Evolutionary conservation across 73 alveolate species (phyloP).

Genomic region (Paramecium pentaurelia): DNA sequence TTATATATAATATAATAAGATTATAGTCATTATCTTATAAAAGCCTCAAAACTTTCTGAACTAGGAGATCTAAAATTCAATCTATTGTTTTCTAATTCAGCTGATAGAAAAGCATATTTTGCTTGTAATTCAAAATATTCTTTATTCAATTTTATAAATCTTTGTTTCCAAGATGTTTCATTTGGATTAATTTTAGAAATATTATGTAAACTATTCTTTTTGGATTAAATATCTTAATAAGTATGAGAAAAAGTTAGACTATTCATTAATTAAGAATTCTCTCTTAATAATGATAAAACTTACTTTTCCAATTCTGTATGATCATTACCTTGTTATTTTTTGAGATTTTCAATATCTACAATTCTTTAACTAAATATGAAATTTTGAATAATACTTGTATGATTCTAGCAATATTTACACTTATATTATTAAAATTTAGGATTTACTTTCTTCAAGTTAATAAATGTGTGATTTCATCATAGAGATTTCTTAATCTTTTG

Average conservation of each 20-base stretch:
- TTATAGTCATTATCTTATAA: not conserved
- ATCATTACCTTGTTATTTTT: not conserved
- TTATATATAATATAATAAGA: no score
- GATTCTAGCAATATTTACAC: not conserved
- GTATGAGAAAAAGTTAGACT: no score
- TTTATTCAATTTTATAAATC: not conserved
- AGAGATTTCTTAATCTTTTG: not conserved
- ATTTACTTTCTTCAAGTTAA: not conserved
- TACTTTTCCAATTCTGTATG: not conserved
- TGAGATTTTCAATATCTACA: not conserved
- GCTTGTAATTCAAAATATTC: not conserved
- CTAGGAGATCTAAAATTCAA: not conserved
- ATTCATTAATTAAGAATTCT: not conserved
- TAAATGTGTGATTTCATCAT: not conserved
- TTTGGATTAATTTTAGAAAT: not conserved
- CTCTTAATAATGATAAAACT: not conserved
- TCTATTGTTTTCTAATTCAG: not conserved
- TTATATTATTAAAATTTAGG: not conserved
- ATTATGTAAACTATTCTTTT: no score
- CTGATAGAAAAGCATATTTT: not conserved
- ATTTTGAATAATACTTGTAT: not conserved
- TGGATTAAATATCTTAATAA: no score
- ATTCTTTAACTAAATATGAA: not conserved
- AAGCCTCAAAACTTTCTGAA: not conserved
- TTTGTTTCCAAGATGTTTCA: not conserved